These are phyloP conservation scores for Potentilla sterilis DNA, from an alignment of 306 rosid genomes.

Conservation along the genomic window DNA sequence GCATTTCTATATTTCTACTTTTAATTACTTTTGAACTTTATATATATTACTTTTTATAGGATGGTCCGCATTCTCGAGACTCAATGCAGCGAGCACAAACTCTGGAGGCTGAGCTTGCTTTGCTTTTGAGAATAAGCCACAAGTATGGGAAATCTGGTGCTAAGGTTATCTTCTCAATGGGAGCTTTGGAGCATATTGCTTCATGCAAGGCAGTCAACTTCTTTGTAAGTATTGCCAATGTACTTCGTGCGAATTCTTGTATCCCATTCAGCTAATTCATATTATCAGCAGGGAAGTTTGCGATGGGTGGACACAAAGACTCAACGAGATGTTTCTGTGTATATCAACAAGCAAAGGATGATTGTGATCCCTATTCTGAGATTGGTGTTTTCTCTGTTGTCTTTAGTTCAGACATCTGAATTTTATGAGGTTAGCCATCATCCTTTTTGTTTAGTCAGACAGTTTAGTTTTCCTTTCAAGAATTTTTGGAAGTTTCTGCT, in stretches of 20 bases:
- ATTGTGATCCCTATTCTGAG: conserved; percentile 69
- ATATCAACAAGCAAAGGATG: conserved; percentile 69
- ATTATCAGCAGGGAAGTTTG: conserved; percentile 62
- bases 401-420: conserved; percentile 77
- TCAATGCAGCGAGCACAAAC: conserved; percentile 84
- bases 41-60: conserved; percentile 40
- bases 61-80: conserved; percentile 69
- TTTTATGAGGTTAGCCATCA: conserved; percentile 73
- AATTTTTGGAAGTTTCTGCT: conserved; percentile 4
- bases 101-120: conserved; percentile 85
- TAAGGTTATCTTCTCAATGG: conserved; percentile 80
- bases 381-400: conserved; percentile 76
- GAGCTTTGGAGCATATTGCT: conserved; percentile 76
- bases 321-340: conserved; percentile 58
- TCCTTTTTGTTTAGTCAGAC: conserved; percentile 1
- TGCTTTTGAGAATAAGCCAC: conserved; percentile 75
- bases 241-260: background rate
- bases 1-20: background rate
- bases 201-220: conserved; percentile 66
- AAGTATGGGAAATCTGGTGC: conserved; percentile 93
- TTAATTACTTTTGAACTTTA: background rate
- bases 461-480: background rate
- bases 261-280: conserved; percentile 18
- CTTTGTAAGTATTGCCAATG: conserved; percentile 42
- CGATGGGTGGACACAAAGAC: conserved; percentile 60